Conservation (phyloP, 108 stramenopile species). For the Cyclotella cryptica region DNA sequence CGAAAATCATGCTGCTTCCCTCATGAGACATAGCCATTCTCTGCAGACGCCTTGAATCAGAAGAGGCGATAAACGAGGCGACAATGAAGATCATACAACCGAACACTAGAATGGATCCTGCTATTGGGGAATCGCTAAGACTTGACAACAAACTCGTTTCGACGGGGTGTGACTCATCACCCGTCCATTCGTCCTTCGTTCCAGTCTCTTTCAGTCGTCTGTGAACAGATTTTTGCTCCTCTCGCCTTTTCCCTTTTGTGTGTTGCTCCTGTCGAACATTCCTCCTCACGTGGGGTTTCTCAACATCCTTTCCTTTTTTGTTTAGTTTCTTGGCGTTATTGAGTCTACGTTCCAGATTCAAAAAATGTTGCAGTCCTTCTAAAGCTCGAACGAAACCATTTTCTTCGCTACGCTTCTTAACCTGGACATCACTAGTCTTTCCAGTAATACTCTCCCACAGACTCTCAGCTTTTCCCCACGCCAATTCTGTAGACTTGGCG, state of each 20-base stretch:
- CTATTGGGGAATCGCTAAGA: constrained; percentile 1
- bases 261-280: neutral
- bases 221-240: neutral
- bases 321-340: neutral
- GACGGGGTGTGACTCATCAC: neutral
- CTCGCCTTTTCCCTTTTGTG: neutral
- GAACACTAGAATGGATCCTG: constrained; percentile 1
- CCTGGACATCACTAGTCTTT: neutral
- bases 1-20: constrained; percentile 11
- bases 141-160: neutral
- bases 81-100: constrained; percentile 4
- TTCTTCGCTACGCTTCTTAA: neutral
- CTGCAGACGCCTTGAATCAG: neutral
- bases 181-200: neutral
- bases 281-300: constrained; percentile 6
- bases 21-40: neutral
- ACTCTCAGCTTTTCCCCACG: constrained; percentile 35
- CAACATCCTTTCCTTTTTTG: neutral
- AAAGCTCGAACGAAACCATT: neutral
- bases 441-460: constrained; percentile 4
- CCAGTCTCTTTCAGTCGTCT: neutral
- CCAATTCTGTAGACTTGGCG: constrained; percentile 21
- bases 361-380: neutral
- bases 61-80: constrained; percentile 3
- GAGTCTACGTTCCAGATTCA: neutral